These are phyloP conservation scores for Fusarium xyrophilum DNA, from an alignment of 2,329 filamentous ascomycete species.

Conservation along the genomic window DNA sequence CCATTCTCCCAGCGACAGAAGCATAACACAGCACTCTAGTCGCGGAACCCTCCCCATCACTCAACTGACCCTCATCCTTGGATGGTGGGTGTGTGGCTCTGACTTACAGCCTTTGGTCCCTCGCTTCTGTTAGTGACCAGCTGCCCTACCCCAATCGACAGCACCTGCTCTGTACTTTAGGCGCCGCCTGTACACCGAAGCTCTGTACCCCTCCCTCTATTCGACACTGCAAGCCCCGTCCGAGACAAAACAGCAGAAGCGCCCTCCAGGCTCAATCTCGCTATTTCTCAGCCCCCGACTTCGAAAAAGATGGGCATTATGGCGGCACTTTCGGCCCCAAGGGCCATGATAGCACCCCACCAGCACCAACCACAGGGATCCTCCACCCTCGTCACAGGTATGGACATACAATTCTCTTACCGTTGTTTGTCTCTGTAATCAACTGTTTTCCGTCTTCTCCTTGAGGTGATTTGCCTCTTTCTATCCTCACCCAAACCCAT, in stretches of 20 bases:
- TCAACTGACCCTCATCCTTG: constrained; percentile 23
- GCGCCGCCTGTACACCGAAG: constrained; percentile 35
- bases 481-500: constrained; percentile 9
- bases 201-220: constrained; percentile 32
- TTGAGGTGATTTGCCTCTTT: constrained; percentile 20
- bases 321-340: constrained; percentile 39
- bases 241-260: constrained; percentile 29
- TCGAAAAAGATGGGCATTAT: constrained; percentile 25
- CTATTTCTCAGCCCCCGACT: constrained; percentile 6
- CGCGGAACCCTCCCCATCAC: constrained; percentile 29
- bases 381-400: constrained; percentile 37
- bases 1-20: constrained; percentile 20
- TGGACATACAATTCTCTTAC: constrained; percentile 15
- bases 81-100: constrained; percentile 40
- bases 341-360: constrained; percentile 35
- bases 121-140: constrained; percentile 38
- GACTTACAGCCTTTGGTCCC: constrained; percentile 28
- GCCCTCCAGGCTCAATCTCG: constrained; percentile 3
- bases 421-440: constrained; percentile 23
- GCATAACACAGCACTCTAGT: constrained; percentile 14
- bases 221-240: constrained; percentile 13
- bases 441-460: constrained; percentile 15
- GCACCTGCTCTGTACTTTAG: constrained; percentile 26
- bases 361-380: constrained; percentile 34
- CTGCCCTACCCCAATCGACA: constrained; percentile 24